phyloP scores from a whole-genome alignment of 768 basidiomycete species.

The Pleurotus ostreatus region DNA sequence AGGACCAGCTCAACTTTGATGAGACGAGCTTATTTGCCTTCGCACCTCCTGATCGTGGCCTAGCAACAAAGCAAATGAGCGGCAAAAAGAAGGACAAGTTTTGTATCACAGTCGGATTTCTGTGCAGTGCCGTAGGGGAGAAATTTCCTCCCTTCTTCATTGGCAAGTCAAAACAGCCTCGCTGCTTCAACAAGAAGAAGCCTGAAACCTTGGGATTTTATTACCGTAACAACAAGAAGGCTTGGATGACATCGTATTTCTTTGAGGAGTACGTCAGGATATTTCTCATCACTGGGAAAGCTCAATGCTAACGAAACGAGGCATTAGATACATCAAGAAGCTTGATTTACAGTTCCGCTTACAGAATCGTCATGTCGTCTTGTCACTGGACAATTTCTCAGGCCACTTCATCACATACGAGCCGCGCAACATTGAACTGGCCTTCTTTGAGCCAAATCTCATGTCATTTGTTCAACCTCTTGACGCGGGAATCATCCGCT shows the following conservation, averaged over 20 bases:
- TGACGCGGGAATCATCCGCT: conserved; percentile 30
- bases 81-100: no score
- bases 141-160: no score
- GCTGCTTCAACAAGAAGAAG: no score
- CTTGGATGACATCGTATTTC: conserved; percentile 32
- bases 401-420: conserved; percentile 22
- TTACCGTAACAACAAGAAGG: conserved; percentile 23
- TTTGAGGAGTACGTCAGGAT: conserved; percentile 28
- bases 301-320: not conserved
- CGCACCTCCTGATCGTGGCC: no score
- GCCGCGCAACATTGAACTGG: conserved; percentile 24
- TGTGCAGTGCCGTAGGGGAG: no score
- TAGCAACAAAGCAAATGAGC: no score
- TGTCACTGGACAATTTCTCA: conserved; percentile 28
- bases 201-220: no score
- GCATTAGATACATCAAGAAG: conserved; percentile 19
- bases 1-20: no score
- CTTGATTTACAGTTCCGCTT: conserved; percentile 19
- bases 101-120: no score
- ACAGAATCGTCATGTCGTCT: conserved; percentile 18
- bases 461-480: conserved; percentile 32
- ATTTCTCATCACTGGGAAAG: not conserved
- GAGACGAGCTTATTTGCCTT: no score
- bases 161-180: no score
- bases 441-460: conserved; percentile 29